These are phyloP conservation scores for Fraxinus dipetala DNA, from an alignment of 305 asterid genomes.

Conservation along the genomic window DNA sequence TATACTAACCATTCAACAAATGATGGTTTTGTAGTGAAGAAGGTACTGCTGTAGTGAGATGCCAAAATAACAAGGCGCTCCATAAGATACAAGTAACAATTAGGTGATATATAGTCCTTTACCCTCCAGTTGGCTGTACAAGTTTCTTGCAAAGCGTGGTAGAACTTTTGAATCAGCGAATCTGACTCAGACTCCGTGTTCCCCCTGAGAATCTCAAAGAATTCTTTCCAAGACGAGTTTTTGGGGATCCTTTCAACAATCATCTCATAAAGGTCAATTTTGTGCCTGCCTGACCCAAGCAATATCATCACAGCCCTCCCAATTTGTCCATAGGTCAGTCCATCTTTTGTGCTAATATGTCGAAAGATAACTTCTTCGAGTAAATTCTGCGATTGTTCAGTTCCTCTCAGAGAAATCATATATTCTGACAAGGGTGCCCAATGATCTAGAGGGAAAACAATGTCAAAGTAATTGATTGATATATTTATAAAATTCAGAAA, in stretches of 20 bases:
- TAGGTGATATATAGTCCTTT: slow-evolving; percentile 48
- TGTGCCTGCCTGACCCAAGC: slow-evolving; percentile 42
- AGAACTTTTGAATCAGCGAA: slow-evolving; percentile 27
- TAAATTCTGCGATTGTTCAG: slow-evolving; percentile 37
- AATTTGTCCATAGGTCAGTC: slow-evolving; percentile 38
- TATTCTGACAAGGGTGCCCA: slow-evolving; percentile 33
- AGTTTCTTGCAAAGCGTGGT: slow-evolving; percentile 42
- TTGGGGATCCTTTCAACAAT: slow-evolving; percentile 20
- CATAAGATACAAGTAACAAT: slow-evolving; percentile 51
- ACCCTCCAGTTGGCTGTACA: slow-evolving; percentile 32
- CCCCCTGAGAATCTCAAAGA: slow-evolving; percentile 27
- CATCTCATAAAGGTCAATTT: slow-evolving; percentile 20
- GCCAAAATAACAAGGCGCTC: slow-evolving; percentile 51
- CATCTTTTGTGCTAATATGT: background rate
- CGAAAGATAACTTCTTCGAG: slow-evolving; percentile 35
- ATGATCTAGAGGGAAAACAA: slow-evolving; percentile 49
- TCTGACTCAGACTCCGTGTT: background rate
- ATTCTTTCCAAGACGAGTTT: slow-evolving; percentile 33
- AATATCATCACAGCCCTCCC: slow-evolving; percentile 48
- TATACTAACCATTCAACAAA: slow-evolving; percentile 45
- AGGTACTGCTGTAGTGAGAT: slow-evolving; percentile 30
- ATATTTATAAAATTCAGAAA: slow-evolving; percentile 21
- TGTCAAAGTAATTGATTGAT: slow-evolving; percentile 25
- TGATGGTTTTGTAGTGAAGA: slow-evolving; percentile 50
- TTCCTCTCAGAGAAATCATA: slow-evolving; percentile 43